These are phyloP conservation scores for Lecanicillium sp. DNA, from an alignment of 2,329 filamentous ascomycete genomes.

Conservation along the genomic window DNA sequence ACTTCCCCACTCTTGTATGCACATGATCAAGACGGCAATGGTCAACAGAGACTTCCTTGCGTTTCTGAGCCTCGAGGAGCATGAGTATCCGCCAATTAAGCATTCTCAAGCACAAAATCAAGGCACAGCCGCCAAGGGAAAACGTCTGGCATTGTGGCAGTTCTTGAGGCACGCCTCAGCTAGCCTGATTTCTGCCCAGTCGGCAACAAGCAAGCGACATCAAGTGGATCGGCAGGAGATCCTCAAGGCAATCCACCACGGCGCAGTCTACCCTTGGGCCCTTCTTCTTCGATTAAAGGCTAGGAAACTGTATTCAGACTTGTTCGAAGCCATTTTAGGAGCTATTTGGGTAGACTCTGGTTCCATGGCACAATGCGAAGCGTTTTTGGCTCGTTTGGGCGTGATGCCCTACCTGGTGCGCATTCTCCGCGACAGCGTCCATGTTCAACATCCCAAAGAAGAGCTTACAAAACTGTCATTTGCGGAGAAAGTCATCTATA, in stretches of 20 bases:
- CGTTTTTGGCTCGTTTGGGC: constrained; percentile 54
- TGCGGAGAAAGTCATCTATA: constrained; percentile 45
- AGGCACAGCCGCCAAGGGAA: constrained; percentile 12
- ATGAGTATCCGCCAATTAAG: constrained; percentile 12
- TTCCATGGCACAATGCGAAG: constrained; percentile 47
- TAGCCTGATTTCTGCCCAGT: constrained; percentile 38
- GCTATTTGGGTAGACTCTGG: constrained; percentile 79
- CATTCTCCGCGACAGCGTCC: constrained; percentile 49
- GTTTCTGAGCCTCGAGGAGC: constrained; percentile 59
- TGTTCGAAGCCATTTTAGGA: constrained; percentile 73
- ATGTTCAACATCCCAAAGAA: constrained; percentile 57
- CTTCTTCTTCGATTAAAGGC: constrained; percentile 55
- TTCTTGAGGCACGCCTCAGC: constrained; percentile 55
- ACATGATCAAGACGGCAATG: constrained; percentile 63
- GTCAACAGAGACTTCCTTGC: constrained; percentile 76
- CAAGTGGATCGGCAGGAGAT: constrained; percentile 39
- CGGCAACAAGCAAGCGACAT: constrained; percentile 36
- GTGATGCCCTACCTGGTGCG: constrained; percentile 55
- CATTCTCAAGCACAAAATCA: constrained; percentile 12
- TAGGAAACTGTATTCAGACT: constrained; percentile 73
- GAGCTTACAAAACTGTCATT: constrained; percentile 52
- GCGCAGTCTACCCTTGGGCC: constrained; percentile 65
- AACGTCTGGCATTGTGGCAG: constrained; percentile 48
- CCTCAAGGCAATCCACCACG: constrained; percentile 36
- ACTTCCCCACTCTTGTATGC: constrained; percentile 53